Base-by-base conservation (phyloP, 2,329 filamentous ascomycete genomes). In the Arthrobotrys megalospora region DNA sequence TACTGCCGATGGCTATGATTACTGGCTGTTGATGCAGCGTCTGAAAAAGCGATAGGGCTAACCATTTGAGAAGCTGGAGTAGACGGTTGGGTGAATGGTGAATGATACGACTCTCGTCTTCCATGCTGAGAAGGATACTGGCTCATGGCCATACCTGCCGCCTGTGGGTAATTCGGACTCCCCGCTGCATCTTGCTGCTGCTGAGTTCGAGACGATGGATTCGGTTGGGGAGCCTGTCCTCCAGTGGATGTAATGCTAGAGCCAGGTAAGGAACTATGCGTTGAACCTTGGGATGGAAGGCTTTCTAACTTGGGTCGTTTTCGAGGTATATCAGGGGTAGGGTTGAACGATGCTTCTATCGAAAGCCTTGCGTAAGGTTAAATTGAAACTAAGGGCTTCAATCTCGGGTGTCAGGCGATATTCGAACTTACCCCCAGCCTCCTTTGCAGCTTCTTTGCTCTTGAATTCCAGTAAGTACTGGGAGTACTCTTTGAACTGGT, bases 401-500 rank as follows among this genome's bases (percentile, higher is more conserved):
- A 64, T 14, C 28, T 48, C 19, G 24, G 10, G 55, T 58, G n/a
- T 55, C 8, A 60, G 38, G 48, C 36, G 24, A 16, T 53, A 60
- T 48, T 68, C 14, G 10, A 24, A 60, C 55, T 41, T 79, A 75
- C 76, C 69, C 36, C 72, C 68, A 21, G 79, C 79, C 84, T 89
- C 89, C 88, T 87, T 89, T 87, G 65, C 85, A 86, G 70, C 86
- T 86, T 28, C 88, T 85, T 82, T 94, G 91, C 38, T 80, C 82
- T 92, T 94, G 85, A 96, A 95, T 0, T 94, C 92, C 36, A 89
- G 88, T 21, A 95, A 85, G 82, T 96, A 96, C 50, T 89, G 87
- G 76, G 88, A 87, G 80, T 95, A 94, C 64, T 89, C 88, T 71
- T 87, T 88, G 82, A 90, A 93, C 62, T 91, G 87, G 6, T 88